Percentiles rank a stretch among this genome's conserved stretches.
Conservation (phyloP, 345 rosid species). For the Linum tenue region DNA sequence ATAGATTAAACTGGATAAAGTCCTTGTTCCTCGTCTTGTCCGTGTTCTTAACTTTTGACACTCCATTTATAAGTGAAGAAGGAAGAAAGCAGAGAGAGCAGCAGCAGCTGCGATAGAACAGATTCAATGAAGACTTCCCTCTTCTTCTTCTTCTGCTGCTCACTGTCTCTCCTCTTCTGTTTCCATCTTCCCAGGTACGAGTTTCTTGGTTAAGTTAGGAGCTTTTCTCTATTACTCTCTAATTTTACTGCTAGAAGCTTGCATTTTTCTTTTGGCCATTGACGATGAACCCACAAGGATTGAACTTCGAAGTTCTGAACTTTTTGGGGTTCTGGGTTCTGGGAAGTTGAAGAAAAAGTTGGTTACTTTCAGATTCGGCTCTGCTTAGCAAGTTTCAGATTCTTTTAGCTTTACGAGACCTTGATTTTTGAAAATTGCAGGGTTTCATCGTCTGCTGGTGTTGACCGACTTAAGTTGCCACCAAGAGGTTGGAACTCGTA, state of each 20-base stretch:
- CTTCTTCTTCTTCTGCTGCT: constrained; percentile 7
- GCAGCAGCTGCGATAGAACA: neutral
- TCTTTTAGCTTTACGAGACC: neutral
- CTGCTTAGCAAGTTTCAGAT: too few species aligned
- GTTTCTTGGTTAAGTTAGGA: constrained; percentile 14
- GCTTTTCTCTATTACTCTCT: neutral
- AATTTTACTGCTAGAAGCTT: neutral
- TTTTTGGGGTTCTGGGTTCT: neutral
- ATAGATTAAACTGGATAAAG: neutral
- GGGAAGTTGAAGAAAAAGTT: neutral
- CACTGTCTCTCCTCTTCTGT: constrained; percentile 22
- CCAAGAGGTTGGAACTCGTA: constrained; percentile 98
- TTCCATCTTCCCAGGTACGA: constrained; percentile 16
- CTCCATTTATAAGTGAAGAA: neutral
- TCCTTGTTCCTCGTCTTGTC: neutral
- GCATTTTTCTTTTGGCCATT: neutral
- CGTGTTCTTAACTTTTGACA: neutral
- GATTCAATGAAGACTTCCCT: constrained; percentile 17
- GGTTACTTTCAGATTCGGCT: too few species aligned
- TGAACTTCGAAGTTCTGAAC: neutral
- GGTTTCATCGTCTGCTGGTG: constrained; percentile 30
- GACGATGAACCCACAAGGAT: neutral
- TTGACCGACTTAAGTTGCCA: constrained; percentile 35
- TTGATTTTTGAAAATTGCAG: constrained; percentile 20
- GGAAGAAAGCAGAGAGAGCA: neutral